A percentile compares a stretch with the other conserved stretches of the same genome.
These are phyloP conservation scores for Sphagnum contortum DNA, from an alignment of 225 moss, liverwort and hornwort genomes.

Conservation along the genomic window DNA sequence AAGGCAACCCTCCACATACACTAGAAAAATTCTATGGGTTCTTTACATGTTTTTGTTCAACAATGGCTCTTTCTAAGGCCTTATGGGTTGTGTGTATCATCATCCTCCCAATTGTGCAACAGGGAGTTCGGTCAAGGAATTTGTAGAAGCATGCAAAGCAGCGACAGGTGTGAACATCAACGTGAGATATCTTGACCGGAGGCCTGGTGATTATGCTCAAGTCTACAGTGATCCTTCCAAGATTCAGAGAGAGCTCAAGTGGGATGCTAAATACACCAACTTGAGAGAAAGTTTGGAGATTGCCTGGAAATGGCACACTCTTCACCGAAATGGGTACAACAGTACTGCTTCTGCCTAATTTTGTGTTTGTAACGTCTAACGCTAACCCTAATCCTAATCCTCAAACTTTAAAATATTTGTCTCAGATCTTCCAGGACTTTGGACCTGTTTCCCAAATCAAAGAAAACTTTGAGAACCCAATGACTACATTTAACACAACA, in stretches of 20 bases:
- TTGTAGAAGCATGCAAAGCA: slow-evolving; percentile 75
- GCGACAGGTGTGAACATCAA: slow-evolving; percentile 70
- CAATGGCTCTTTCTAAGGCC: neutral
- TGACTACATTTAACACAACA: too few species aligned
- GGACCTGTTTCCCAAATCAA: too few species aligned
- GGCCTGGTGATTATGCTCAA: slow-evolving; percentile 86
- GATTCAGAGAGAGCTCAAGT: slow-evolving; percentile 57
- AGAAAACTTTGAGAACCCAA: too few species aligned
- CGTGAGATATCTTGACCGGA: slow-evolving; percentile 45
- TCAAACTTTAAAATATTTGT: too few species aligned
- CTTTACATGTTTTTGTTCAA: too few species aligned
- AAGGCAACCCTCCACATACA: too few species aligned
- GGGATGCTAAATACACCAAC: slow-evolving; percentile 66
- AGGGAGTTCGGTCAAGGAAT: slow-evolving; percentile 67
- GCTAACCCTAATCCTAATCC: too few species aligned
- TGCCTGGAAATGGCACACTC: slow-evolving; percentile 82
- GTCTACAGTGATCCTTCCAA: slow-evolving; percentile 82
- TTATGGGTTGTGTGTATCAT: too few species aligned
- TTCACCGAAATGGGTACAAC: slow-evolving; percentile 64
- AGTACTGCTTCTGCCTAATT: neutral
- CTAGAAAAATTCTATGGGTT: too few species aligned
- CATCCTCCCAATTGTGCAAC: neutral
- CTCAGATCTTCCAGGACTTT: too few species aligned
- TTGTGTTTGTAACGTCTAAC: too few species aligned
- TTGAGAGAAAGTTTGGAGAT: slow-evolving; percentile 61